Percentiles rank a stretch among this genome's conserved stretches.
Conservation (phyloP, 306 rosid species). For the Cicer pinnatifidum region DNA sequence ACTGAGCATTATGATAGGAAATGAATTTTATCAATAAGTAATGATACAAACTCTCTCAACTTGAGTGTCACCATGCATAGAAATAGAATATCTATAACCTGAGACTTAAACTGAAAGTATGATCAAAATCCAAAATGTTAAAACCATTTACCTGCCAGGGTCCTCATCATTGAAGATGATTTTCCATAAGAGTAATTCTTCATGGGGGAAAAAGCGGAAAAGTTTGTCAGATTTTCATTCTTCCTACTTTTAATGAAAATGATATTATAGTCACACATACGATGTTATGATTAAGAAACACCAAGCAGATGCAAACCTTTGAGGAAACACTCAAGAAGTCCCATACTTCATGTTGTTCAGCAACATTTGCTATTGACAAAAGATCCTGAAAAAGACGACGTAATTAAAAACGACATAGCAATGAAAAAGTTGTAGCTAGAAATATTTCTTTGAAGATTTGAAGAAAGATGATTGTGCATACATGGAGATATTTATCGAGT, state of each 20-base stretch:
- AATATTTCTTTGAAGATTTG: constrained; percentile 36
- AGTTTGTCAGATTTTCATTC: constrained; percentile 36
- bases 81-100: constrained; percentile 11
- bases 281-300: constrained; percentile 35
- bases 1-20: constrained; percentile 20
- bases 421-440: constrained; percentile 6
- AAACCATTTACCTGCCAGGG: constrained; percentile 80
- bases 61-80: constrained; percentile 12
- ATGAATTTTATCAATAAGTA: background rate
- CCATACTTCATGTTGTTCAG: constrained; percentile 99
- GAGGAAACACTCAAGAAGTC: constrained; percentile 93
- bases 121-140: constrained; percentile 31
- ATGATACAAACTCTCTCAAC: constrained; percentile 10
- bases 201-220: constrained; percentile 16
- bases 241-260: constrained; percentile 12
- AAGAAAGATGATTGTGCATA: constrained; percentile 44
- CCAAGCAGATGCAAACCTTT: constrained; percentile 62
- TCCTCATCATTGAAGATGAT: constrained; percentile 92
- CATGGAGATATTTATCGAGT: constrained; percentile 90
- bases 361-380: constrained; percentile 89
- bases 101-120: constrained; percentile 37
- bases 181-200: constrained; percentile 94
- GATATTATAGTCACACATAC: constrained; percentile 10
- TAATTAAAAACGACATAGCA: constrained; percentile 36
- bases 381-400: constrained; percentile 65